These are phyloP conservation scores for Rhizopus sp. DNA, from an alignment of 371 early-diverging fungal species.

Conservation along the genomic window DNA sequence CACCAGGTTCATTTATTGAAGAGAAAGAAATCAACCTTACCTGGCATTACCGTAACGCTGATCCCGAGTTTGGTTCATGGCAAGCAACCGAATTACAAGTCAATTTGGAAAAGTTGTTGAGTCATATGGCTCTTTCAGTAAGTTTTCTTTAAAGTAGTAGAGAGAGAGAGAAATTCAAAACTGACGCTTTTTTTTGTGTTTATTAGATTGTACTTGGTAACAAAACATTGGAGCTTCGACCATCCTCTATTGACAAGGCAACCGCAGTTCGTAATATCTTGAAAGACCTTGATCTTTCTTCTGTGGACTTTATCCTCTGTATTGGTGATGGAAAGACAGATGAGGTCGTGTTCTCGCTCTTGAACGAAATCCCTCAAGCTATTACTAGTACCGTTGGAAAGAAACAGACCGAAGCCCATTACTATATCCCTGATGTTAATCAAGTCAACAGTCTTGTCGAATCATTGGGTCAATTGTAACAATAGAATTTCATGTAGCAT, in stretches of 20 bases:
- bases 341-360: constrained; percentile 76
- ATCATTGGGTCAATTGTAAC: constrained; percentile 36
- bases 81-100: constrained; percentile 84
- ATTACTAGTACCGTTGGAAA: constrained; percentile 94
- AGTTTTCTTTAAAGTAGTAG: constrained; percentile 7
- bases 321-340: constrained; percentile 95
- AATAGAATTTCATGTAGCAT: background rate
- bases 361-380: constrained; percentile 66
- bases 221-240: constrained; percentile 94
- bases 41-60: constrained; percentile 93
- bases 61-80: constrained; percentile 85
- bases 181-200: too few species aligned
- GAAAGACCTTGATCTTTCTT: constrained; percentile 62
- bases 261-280: constrained; percentile 88
- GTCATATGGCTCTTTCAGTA: constrained; percentile 91
- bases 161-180: background rate
- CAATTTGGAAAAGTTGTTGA: constrained; percentile 90
- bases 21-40: constrained; percentile 88
- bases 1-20: constrained; percentile 93
- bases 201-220: constrained; percentile 84
- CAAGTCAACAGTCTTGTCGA: constrained; percentile 65
- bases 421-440: constrained; percentile 73
- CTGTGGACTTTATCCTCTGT: constrained; percentile 77
- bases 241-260: constrained; percentile 89
- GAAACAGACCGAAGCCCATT: constrained; percentile 93